Base-by-base conservation (phyloP, 1,284 basidiomycete species). In the Ceratobasidium sp. region DNA sequence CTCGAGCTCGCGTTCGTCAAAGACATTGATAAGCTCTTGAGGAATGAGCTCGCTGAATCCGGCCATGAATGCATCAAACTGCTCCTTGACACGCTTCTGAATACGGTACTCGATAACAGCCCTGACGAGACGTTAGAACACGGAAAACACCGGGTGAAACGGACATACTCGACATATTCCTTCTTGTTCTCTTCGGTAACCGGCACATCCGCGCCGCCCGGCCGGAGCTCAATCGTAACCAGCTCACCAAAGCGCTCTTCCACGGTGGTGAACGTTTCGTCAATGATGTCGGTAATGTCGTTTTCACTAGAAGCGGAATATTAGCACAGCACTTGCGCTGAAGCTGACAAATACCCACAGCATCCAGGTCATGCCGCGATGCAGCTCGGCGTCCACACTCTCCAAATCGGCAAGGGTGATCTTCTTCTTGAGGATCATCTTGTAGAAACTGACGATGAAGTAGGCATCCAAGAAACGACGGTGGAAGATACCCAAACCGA, bases 151-250 rank as follows among this genome's bases (percentile, higher is more conserved):
- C 22, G 22, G 12, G 13, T 34, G 20, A 40, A 12, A 7, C 0
- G 53, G 34, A 77, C 80, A 74, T 72, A 83, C 79, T 98, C 94
- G 69, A 99, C 95, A 75, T 99, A 99, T 75, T 99, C 97, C 82
- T 93, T 94, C 87, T 99, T 99, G 86, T 99, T 99, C 65, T 92
- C 92, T 79, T 99, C 92, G 0, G 94, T 98, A 35, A 99, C 95
- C 2, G 90, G 82, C 34, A 96, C 82, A 68, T 94, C 86, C 71
- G 85, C 89, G 35, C 97, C 97, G 54, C 87, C 89, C 17, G 92
- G 87, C 82, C 91, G 96, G 75, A 99, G 86, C 70, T 98, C 94
- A 72, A 98, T 89, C 8, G 93, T 95, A 50, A 98, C 90, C 74
- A 96, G 87, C 81, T 98, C 96, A 72, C 97, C 97, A 76, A 99